Conservation (phyloP, 345 rosid genomes). For the Nasturtium officinale region DNA sequence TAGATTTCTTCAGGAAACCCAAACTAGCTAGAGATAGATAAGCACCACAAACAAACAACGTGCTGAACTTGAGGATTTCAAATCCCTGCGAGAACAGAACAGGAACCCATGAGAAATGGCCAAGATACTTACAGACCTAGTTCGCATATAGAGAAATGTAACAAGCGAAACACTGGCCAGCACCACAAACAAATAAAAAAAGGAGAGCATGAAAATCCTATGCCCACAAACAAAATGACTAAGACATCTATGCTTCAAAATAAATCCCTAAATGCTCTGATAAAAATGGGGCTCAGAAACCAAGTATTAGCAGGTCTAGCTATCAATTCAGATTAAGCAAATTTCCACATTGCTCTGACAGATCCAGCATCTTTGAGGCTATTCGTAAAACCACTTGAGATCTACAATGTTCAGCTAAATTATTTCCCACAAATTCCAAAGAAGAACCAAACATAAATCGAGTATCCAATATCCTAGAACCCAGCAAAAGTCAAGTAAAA, state of each 20-base stretch:
- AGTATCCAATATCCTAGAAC: neutral
- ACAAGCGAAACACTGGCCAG: neutral
- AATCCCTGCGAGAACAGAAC: conserved; percentile 24
- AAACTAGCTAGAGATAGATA: conserved; percentile 20
- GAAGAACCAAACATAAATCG: conserved; percentile 7
- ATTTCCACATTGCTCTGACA: neutral
- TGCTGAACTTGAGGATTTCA: conserved; percentile 9
- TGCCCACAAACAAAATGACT: neutral
- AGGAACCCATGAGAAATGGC: conserved; percentile 11
- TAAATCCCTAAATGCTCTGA: neutral
- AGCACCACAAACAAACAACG: conserved; percentile 20
- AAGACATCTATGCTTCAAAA: neutral
- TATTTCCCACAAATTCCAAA: neutral
- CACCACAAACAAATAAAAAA: neutral
- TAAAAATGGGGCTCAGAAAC: neutral
- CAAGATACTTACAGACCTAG: conserved; percentile 5
- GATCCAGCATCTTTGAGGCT: conserved; percentile 6
- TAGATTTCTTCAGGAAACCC: conserved; percentile 29
- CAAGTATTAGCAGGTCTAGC: neutral
- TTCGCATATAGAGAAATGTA: neutral
- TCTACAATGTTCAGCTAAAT: neutral
- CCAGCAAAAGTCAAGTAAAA: neutral
- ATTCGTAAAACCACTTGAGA: conserved; percentile 2
- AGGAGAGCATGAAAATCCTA: neutral
- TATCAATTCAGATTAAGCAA: conserved; percentile 1